A percentile compares a stretch with the other conserved stretches of the same genome.
Conservation (phyloP, 345 rosid species). For the Balakata baccata region DNA sequence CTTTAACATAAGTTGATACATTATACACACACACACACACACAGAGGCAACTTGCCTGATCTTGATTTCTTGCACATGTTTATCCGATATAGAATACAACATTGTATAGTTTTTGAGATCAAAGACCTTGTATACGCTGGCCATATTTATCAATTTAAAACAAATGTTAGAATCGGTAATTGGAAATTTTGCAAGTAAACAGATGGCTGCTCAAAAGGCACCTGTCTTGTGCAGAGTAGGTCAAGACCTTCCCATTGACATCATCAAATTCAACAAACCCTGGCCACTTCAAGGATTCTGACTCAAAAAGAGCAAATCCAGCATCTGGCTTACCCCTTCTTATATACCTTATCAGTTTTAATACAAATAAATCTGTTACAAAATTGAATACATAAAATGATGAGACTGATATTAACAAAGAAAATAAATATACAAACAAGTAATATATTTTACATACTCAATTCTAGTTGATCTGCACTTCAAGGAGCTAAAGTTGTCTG, state of each 20-base stretch:
- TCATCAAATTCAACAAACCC: constrained; percentile 99
- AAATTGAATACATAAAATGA: not conserved
- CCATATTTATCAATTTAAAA: constrained; percentile 15
- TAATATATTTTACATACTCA: constrained; percentile 48
- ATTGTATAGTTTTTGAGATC: constrained; percentile 88
- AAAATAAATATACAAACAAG: not conserved
- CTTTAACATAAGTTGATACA: not conserved
- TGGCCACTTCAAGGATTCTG: constrained; percentile 97
- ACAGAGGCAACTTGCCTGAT: constrained; percentile 65
- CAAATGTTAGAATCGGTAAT: constrained; percentile 11
- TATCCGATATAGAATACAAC: constrained; percentile 87
- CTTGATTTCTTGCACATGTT: constrained; percentile 89
- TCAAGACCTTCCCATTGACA: constrained; percentile 92
- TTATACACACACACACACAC: not conserved
- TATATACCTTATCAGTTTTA: constrained; percentile 60
- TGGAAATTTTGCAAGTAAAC: constrained; percentile 14
- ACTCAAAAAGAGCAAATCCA: constrained; percentile 91
- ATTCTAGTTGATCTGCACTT: constrained; percentile 95
- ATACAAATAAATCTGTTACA: not conserved
- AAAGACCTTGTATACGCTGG: constrained; percentile 94
- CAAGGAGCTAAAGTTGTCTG: constrained; percentile 89
- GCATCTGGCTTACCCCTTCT: constrained; percentile 90
- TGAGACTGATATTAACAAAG: not conserved
- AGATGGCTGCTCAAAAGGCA: constrained; percentile 23
- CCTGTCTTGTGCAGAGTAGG: constrained; percentile 95